phyloP scores from a whole-genome alignment of 495 filamentous ascomycete genomes.

The Podospora didyma region DNA sequence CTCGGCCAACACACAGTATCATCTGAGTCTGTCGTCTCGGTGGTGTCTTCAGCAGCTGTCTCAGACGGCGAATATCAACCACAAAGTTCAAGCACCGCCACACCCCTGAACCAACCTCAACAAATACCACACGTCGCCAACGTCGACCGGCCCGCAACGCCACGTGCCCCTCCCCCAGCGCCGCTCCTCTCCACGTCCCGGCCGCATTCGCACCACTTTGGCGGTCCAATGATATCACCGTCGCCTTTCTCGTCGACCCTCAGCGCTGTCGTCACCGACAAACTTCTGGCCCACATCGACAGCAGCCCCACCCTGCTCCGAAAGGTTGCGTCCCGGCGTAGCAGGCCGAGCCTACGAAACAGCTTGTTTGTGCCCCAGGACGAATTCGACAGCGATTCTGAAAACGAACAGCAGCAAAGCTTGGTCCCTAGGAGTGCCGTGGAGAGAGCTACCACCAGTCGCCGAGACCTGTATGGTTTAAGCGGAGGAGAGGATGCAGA shows the following conservation, averaged over 20 bases:
- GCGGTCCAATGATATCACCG: constrained; percentile 39
- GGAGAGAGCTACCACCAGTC: constrained; percentile 14
- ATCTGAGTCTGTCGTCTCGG: constrained; percentile 33
- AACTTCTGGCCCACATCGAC: constrained; percentile 34
- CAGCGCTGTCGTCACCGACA: constrained; percentile 42
- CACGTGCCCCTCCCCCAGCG: constrained; percentile 17
- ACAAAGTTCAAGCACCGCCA: background rate
- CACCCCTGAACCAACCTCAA: constrained; percentile 16
- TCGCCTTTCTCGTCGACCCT: constrained; percentile 46
- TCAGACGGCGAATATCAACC: constrained; percentile 17
- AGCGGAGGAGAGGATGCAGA: background rate
- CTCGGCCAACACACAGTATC: constrained; percentile 29
- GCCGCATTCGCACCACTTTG: constrained; percentile 33
- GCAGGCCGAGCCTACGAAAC: constrained; percentile 33
- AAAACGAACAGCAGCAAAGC: constrained; percentile 7
- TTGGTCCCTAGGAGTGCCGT: constrained; percentile 5
- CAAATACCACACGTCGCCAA: constrained; percentile 3
- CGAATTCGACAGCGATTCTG: constrained; percentile 19
- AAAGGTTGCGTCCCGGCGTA: constrained; percentile 24
- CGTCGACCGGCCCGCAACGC: constrained; percentile 21
- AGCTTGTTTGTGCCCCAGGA: constrained; percentile 40
- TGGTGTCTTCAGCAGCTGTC: constrained; percentile 26
- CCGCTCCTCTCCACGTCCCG: constrained; percentile 18
- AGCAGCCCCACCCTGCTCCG: constrained; percentile 21
- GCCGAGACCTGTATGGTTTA: constrained; percentile 6